Conservation (phyloP, 768 basidiomycete species). For the Russula sp. region DNA sequence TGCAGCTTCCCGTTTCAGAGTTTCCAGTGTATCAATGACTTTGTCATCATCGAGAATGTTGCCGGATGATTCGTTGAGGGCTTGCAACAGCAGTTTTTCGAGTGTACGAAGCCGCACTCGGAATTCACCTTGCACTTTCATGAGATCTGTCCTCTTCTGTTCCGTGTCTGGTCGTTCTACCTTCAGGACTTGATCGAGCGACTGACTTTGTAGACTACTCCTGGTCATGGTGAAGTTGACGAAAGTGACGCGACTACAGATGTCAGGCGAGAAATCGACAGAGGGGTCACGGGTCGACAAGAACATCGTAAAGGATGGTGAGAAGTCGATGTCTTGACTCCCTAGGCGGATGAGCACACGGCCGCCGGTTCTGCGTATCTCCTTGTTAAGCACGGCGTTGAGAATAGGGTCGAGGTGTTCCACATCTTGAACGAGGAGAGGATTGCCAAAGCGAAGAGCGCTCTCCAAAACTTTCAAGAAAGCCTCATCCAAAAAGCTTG, state of each 20-base stretch:
- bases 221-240: slow-evolving; percentile 99
- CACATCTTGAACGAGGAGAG: slow-evolving; percentile 94
- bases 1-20: slow-evolving; percentile 90
- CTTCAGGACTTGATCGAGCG: slow-evolving; percentile 92
- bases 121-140: slow-evolving; percentile 99
- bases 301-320: slow-evolving; percentile 99
- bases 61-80: slow-evolving; percentile 92
- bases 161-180: slow-evolving; percentile 97
- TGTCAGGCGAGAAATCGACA: slow-evolving; percentile 95
- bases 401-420: slow-evolving; percentile 96
- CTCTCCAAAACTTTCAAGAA: slow-evolving; percentile 98
- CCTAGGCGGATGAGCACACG: slow-evolving; percentile 95
- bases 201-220: slow-evolving; percentile 97
- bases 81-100: slow-evolving; percentile 88
- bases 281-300: slow-evolving; percentile 95
- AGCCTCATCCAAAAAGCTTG: slow-evolving; percentile 96
- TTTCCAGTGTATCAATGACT: slow-evolving; percentile 94
- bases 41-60: slow-evolving; percentile 99
- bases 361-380: slow-evolving; percentile 92
- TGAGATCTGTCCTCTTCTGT: slow-evolving; percentile 88
- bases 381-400: slow-evolving; percentile 94
- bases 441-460: slow-evolving; percentile 97
- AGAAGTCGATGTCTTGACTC: slow-evolving; percentile 98
- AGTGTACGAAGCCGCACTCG: slow-evolving; percentile 83
- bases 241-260: slow-evolving; percentile 94